Base-by-base conservation (phyloP, 768 basidiomycete species). In the Phylloporus scabripes region DNA sequence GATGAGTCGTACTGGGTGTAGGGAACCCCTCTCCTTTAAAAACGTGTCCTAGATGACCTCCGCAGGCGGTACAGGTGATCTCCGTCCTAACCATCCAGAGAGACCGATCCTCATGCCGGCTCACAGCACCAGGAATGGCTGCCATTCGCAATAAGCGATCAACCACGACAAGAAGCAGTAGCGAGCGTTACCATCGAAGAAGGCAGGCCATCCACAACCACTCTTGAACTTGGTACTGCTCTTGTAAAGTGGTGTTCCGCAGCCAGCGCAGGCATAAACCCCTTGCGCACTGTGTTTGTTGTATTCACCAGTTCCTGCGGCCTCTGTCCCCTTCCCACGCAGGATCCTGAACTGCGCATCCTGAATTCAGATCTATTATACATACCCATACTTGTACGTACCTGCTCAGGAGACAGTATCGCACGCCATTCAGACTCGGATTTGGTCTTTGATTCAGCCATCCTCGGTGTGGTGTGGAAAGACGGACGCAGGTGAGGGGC, bases 121-220 rank as follows among this genome's bases (percentile, higher is more conserved):
- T 77, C 26, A 97, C 88, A 20, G 93, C 91, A 29, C 92, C 93
- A 6, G 93, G 93, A 53, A 95, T 80, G 7, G 92, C 92, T 90
- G 53, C 28, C 28, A 36, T 34, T n/a, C 23, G 38, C 21, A 11
- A 32, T 55, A n/a, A 51, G 46, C 37, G 9, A 45, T 43, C 21
- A 17, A 21, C 7, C 21, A 43, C 9, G 31, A 18, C 24, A 7
- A 29, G 7, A n/a, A 1, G 5, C 32, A 11, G 28, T 11, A 31
- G 37, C 49, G 18, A 20, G 8, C 57, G 70, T 49, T 53, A 87
- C 87, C 87, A 63, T 95, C 93, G 63, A 86, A 97, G 77, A 96
- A 97, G 1, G 93, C 91, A n/a, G 94, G 93, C 93, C 93, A 97
- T 20, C 93, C 93, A 60, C 91, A 95, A 7, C 92, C 91, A 50